Evolutionary conservation across 164 flowering plant species (phyloP), one percentile per base, ranked within the genome.

Genomic region (Magnolia kwangsiensis): DNA sequence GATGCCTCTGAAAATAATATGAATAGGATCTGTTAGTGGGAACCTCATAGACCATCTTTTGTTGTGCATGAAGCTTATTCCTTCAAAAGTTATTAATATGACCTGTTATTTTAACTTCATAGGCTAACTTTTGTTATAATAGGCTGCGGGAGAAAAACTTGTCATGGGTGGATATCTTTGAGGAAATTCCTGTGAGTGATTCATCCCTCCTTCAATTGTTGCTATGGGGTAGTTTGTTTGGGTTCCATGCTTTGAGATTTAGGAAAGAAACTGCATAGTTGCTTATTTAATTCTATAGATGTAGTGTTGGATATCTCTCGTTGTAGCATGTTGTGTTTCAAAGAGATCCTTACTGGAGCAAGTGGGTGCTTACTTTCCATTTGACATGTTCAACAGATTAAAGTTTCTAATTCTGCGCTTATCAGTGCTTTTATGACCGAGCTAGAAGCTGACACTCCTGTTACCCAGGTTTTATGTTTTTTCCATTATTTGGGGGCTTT

Each of bases 121-220:
- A 50, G 20, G 23, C 3, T 24, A 1, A 72, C n/a, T 77, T 77
- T 86, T 82, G 51, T 69, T 77, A 27, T 49, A 19, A 69, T 81
- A 96, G 99, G 89, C 86, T 96, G 91, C 88, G 98, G 82, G 98
- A 94, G 87, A 92, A 90, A 79, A 91, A 94, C 72, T 86, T 96
- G 81, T 81, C 98, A 7, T 96, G 98, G 98, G 97, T 92, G 80
- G 97, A 96, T 85, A 94, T 96, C 79, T 96, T 96, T 87, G 98
- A 96, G 81, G 99, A 96, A 83, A 94, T 96, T 37, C 99, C 98
- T 78, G 98, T 96, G 90, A 74, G 98, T 77, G 71, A 55, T 63
- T 73, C 67, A 55, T 72, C 29, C 82, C 65, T 74, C 18, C 18
- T 50, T 58, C 31, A 5, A 68, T 68, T 65, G 29, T 68, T 68